A percentile compares a stretch with the other conserved stretches of the same genome.
Evolutionary conservation across 75 land plant genomes (phyloP).

Genomic region (Picea sitchensis): DNA sequence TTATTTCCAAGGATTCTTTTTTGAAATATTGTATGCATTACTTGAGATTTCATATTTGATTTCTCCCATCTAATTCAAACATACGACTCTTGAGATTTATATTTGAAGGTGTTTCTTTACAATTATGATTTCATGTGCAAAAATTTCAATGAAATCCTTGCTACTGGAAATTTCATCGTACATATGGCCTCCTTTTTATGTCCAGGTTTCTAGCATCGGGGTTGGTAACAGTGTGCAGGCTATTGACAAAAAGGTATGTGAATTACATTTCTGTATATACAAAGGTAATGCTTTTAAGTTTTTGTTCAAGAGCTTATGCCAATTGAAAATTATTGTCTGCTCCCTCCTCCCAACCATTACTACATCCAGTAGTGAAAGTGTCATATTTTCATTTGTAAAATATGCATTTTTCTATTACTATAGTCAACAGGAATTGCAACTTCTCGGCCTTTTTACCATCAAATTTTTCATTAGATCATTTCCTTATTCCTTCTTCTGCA

Average conservation of each 20-base stretch:
- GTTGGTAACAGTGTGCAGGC: slow-evolving; percentile 48
- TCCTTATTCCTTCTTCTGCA: not conserved
- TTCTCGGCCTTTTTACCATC: not conserved
- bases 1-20: not conserved
- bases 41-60: not conserved
- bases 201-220: slow-evolving; percentile 52
- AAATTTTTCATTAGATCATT: not conserved
- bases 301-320: no score
- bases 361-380: not conserved
- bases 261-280: not conserved
- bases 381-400: not conserved
- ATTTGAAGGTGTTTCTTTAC: not conserved
- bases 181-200: not conserved
- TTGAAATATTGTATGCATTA: not conserved
- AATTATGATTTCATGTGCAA: not conserved
- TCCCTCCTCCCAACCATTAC: not conserved
- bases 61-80: not conserved
- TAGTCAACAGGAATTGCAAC: not conserved
- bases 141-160: not conserved
- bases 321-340: not conserved
- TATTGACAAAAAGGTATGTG: slow-evolving; percentile 36
- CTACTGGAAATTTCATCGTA: not conserved
- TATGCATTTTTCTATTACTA: not conserved
- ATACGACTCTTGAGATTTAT: not conserved
- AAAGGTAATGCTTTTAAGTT: no score